Conservation (phyloP, 140 eudicot genomes). For the Cichorium intybus region DNA sequence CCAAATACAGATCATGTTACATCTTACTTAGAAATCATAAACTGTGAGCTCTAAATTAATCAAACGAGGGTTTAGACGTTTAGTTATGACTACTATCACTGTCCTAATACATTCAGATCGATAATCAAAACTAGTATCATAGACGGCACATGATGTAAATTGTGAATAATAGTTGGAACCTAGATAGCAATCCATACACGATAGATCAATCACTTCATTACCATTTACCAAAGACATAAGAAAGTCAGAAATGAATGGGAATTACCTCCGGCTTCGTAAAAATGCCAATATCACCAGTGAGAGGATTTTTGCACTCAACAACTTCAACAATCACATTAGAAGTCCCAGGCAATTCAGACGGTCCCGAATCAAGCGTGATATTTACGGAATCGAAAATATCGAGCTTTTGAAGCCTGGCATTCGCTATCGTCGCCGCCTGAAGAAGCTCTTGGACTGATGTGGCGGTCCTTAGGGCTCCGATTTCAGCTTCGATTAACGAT, state of each 20-base stretch:
- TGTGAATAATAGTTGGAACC: neutral
- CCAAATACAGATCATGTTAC: neutral
- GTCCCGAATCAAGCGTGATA: conserved; percentile 81
- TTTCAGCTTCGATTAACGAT: conserved; percentile 53
- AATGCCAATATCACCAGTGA: conserved; percentile 58
- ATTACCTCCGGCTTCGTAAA: conserved; percentile 65
- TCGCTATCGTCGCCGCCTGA: conserved; percentile 61
- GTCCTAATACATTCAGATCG: neutral
- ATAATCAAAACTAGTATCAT: neutral
- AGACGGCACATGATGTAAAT: neutral
- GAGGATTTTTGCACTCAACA: conserved; percentile 50
- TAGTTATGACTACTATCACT: neutral
- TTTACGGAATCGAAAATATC: conserved; percentile 71
- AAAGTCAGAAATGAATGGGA: neutral
- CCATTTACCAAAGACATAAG: too few relatives aligned
- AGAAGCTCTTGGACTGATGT: conserved; percentile 70
- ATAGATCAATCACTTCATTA: too few relatives aligned
- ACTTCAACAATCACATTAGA: conserved; percentile 69
- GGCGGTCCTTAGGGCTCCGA: conserved; percentile 48
- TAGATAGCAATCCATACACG: conserved; percentile 6
- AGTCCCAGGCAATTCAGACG: conserved; percentile 81
- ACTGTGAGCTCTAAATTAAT: conserved; percentile 2
- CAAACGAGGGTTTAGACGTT: too few relatives aligned
- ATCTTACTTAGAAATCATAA: too few relatives aligned
- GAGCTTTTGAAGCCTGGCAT: conserved; percentile 53